A percentile compares a stretch with the other conserved stretches of the same genome.
Conservation (phyloP, 441 rosid genomes). For the Gossypium trilobum region DNA sequence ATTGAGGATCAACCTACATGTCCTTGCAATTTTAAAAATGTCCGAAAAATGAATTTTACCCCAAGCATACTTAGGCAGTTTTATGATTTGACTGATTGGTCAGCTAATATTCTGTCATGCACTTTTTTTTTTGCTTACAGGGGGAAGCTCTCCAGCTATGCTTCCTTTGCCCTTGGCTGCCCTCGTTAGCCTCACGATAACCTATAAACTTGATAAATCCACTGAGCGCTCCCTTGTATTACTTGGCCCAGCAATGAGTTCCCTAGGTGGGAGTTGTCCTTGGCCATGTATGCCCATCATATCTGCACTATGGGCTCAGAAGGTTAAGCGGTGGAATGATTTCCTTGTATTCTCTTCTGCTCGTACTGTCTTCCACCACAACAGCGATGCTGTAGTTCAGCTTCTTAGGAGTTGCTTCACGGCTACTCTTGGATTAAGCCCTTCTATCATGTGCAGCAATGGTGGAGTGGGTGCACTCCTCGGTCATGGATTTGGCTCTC, state of each 20-base stretch:
- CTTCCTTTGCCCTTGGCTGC: slow-evolving; percentile 97
- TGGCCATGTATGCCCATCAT: slow-evolving; percentile 98
- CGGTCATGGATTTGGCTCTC: slow-evolving; percentile 90
- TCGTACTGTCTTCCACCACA: slow-evolving; percentile 79
- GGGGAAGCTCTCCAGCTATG: slow-evolving; percentile 70
- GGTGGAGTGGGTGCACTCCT: slow-evolving; percentile 92
- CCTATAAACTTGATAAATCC: slow-evolving; percentile 77
- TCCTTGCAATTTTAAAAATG: neutral
- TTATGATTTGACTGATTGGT: neutral
- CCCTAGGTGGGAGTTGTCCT: slow-evolving; percentile 81
- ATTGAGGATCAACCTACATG: neutral
- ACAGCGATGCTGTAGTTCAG: slow-evolving; percentile 84
- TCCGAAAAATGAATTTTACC: slow-evolving; percentile 4
- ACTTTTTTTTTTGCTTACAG: slow-evolving; percentile 34
- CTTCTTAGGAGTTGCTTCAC: slow-evolving; percentile 80
- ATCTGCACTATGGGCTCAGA: slow-evolving; percentile 83
- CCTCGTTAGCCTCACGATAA: slow-evolving; percentile 86
- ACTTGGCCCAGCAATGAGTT: slow-evolving; percentile 62
- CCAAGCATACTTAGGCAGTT: neutral
- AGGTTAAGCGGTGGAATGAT: slow-evolving; percentile 92
- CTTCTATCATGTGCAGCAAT: slow-evolving; percentile 48
- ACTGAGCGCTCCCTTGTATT: slow-evolving; percentile 60
- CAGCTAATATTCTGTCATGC: slow-evolving; percentile 5
- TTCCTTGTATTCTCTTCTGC: slow-evolving; percentile 81
- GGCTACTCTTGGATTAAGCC: slow-evolving; percentile 52